Base-by-base conservation (phyloP, 108 stramenopile species). In the Nitzschia sp. region DNA sequence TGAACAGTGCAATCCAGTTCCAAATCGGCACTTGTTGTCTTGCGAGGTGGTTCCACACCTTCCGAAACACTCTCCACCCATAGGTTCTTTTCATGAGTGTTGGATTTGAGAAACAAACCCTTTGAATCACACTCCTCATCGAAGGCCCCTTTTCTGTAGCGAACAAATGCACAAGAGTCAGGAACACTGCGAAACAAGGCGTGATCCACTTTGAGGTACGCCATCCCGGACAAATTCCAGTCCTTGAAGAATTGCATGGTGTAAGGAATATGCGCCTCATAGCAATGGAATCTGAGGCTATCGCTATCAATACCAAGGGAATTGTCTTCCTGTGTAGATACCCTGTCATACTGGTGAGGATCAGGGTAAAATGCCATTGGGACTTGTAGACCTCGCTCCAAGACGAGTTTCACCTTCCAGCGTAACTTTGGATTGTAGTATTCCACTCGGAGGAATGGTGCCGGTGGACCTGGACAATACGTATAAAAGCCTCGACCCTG, bases 241-340 rank as follows among this genome's bases (percentile, higher is more conserved):
- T 84, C 86, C 55, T 94, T 94, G 69, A 94, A 94, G 48, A 94
- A 86, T 56, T 94, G 93, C 90, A 94, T 94, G 0, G 90, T 90
- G 73, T 89, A 94, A 1, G 93, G 93, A 51, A 94, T 94, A 56
- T 94, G 93, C 26, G 89, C 93, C 65, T 94, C 93, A 52, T 94
- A 94, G 62, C 90, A 94, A 67, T 87, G 81, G 58, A 91, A 91
- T 52, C 64, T 73, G 41, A 94, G 71, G 6, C 82, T 57, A 10
- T 77, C 75, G 11, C 52, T 58, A 15, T 41, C 58, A 14, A 42
- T 60, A 2, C 59, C 73, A 48, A 17, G 46, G 17, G 46, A 48
- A 29, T 67, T 61, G 19, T 72, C 78, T 6, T 41, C 42, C 0
- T 51, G 66, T 8, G 24, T 29, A 17, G 48, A 42, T n/a, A 42